Evolutionary conservation across 163 green algal genomes (phyloP), one percentile per base, ranked within the genome.

Genomic region (Prototheca cutis): DNA sequence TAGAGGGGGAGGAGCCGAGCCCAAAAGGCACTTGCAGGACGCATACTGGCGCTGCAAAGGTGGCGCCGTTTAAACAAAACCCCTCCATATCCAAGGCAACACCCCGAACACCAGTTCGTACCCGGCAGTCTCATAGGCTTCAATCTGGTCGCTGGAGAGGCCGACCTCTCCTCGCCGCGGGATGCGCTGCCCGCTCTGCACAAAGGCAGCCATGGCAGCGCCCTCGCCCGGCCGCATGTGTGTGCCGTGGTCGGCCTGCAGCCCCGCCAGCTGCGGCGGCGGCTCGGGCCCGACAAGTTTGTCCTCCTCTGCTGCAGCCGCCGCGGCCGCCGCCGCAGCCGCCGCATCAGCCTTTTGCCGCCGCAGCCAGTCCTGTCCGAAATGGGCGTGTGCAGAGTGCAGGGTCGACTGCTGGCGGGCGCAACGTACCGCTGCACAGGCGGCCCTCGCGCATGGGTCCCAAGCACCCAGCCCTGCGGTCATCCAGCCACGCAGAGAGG

Each of bases 131-230:
- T 99, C 92, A 65, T 90, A 99, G 27, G 80, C 77, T 17, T 82
- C 65, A 42, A 98, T 97, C 72, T 95, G 65, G 23, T 94, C 81
- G 2, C 83, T 73, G 17, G 77, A 80, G 55, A 98, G 61, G 13
- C 86, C 91, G 18, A 97, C 81, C 74, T 95, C 88, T 55, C 92
- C 92, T 71, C 92, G 82, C 19, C 92, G 80, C 6, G 92, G 92
- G 64, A 98, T 98, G 69, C 92, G 87, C 76, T 97, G 87, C 58
- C 92, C 92, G 42, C 70, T 81, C 58, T 90, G 78, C 40, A 96
- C 90, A 67, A 88, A 98, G 33, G 83, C 81, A 29, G 92, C 87
- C 87, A 98, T 98, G 33, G 85, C 85, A n/a, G 66, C 60, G 33
- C 85, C 85, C 77, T 94, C 85, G 27, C 85, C 85, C 36, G 85